These are phyloP conservation scores for Scutellaria galericulata DNA, from an alignment of 257 asterid genomes.

Conservation along the genomic window DNA sequence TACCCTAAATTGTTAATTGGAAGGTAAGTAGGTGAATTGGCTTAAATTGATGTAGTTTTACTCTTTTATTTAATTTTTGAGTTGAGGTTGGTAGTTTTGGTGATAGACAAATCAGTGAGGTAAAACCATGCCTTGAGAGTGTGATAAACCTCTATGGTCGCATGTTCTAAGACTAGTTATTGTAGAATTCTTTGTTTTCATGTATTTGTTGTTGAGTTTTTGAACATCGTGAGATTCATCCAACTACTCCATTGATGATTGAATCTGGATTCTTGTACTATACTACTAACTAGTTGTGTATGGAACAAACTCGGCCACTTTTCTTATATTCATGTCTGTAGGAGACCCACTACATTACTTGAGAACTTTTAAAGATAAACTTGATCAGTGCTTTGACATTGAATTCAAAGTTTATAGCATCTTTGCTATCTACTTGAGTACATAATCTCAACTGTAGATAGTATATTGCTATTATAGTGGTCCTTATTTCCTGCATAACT, in stretches of 20 bases:
- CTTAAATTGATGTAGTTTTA: no score
- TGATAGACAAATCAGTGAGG: background rate
- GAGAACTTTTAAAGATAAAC: conserved; percentile 6
- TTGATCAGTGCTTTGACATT: background rate
- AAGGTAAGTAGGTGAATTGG: background rate
- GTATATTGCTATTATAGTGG: background rate
- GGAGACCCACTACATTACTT: conserved; percentile 4
- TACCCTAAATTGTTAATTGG: no score
- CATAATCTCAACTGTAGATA: background rate
- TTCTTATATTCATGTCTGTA: background rate
- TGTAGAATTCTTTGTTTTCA: background rate
- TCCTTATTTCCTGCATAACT: background rate
- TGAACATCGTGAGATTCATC: background rate
- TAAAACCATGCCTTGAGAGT: no score
- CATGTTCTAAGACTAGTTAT: background rate
- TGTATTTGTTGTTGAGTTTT: background rate
- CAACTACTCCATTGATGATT: background rate
- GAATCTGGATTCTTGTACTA: background rate
- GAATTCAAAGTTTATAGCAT: background rate
- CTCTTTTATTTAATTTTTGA: no score
- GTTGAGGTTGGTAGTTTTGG: no score
- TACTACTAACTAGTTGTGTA: background rate
- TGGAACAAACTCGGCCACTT: background rate
- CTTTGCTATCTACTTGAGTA: background rate
- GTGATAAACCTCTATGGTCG: background rate